Evolutionary conservation across 164 flowering plant genomes (phyloP).

Genomic region (Macadamia integrifolia): DNA sequence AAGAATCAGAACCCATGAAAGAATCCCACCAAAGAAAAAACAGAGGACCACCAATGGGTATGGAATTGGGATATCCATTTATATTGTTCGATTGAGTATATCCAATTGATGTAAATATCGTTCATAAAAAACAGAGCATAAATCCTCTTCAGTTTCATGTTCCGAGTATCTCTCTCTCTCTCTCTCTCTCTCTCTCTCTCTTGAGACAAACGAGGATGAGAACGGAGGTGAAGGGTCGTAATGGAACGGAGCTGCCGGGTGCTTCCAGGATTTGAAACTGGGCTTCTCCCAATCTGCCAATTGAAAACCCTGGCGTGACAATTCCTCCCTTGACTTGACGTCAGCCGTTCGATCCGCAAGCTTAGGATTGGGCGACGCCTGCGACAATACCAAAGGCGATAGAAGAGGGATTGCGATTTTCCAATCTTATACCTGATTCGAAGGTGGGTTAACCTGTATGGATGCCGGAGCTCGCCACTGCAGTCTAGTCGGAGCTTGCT

Average conservation of each 20-base stretch:
- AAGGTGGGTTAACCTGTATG: conserved; percentile 24
- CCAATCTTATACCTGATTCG: conserved; percentile 27
- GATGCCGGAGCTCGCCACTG: conserved; percentile 46
- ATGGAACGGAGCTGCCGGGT: not conserved
- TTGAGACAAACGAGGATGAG: not conserved
- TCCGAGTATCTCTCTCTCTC: no score
- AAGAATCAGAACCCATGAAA: no score
- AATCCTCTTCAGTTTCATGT: no score
- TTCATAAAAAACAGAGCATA: no score
- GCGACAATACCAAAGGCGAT: conserved; percentile 38
- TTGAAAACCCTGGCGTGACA: not conserved
- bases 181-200: not conserved
- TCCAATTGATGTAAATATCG: no score
- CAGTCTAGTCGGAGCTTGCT: conserved; percentile 31
- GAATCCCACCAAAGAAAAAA: no score
- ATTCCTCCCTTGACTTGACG: not conserved
- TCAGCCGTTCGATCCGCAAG: conserved; percentile 5
- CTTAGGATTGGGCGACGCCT: conserved; percentile 8
- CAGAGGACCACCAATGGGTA: no score
- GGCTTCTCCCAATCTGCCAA: not conserved
- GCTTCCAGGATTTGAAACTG: not conserved
- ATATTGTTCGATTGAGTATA: no score
- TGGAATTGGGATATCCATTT: no score
- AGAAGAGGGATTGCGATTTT: conserved; percentile 49
- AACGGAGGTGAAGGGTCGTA: not conserved